These are phyloP conservation scores for Cryptosporidium parvum DNA, from an alignment of 169 alveolate genomes.

Conservation along the genomic window DNA sequence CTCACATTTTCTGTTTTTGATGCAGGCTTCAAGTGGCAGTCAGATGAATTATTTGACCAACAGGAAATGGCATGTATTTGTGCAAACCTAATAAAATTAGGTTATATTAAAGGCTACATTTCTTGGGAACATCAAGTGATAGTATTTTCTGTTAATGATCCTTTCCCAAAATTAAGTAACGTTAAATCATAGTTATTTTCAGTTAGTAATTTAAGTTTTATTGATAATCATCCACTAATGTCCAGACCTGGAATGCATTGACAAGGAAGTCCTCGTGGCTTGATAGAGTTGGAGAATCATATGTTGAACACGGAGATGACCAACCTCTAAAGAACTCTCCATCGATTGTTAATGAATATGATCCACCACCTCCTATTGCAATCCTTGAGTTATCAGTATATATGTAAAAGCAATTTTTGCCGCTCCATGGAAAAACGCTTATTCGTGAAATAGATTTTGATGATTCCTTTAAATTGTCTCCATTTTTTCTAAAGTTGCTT, in stretches of 20 bases:
- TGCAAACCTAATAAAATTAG: constrained; percentile 85
- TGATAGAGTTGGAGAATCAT: constrained; percentile 76
- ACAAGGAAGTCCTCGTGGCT: constrained; percentile 59
- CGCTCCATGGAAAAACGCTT: constrained; percentile 83
- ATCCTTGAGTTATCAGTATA: constrained; percentile 81
- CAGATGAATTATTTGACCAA: constrained; percentile 74
- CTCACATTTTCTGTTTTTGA: constrained; percentile 61
- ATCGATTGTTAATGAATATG: constrained; percentile 81
- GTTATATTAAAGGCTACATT: constrained; percentile 87
- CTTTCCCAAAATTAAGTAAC: constrained; percentile 80
- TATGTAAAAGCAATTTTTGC: constrained; percentile 80
- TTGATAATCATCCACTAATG: constrained; percentile 65
- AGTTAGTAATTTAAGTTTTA: not conserved
- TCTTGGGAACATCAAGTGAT: constrained; percentile 87
- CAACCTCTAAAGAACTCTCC: constrained; percentile 82
- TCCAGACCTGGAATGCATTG: constrained; percentile 72
- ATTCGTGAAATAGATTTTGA: constrained; percentile 53
- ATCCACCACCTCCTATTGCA: constrained; percentile 86
- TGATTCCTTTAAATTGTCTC: not conserved
- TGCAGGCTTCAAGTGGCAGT: constrained; percentile 75
- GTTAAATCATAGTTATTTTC: constrained; percentile 10
- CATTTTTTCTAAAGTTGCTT: not conserved
- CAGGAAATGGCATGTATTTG: constrained; percentile 87
- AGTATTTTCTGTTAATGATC: constrained; percentile 85
- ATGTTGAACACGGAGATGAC: constrained; percentile 80